These are phyloP conservation scores for Sphenostylis stenocarpa DNA, from an alignment of 306 rosid species.

Conservation along the genomic window DNA sequence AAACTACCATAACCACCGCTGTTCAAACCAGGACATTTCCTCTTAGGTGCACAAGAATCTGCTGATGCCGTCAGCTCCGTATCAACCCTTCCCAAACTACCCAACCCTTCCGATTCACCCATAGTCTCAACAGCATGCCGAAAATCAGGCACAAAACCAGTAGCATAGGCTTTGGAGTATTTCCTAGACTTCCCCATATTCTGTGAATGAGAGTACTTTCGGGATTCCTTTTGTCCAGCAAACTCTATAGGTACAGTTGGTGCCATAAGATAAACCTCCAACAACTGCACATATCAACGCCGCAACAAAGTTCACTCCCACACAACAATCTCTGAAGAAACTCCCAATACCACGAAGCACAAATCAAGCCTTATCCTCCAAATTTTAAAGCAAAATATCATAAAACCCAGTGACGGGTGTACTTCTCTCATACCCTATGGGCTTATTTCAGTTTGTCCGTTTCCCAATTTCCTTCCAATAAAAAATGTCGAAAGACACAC, in stretches of 20 bases:
- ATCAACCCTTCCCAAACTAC: conserved; percentile 74
- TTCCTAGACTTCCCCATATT: conserved; percentile 87
- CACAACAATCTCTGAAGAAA: conserved; percentile 26
- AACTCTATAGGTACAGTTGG: conserved; percentile 93
- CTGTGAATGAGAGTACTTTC: conserved; percentile 57
- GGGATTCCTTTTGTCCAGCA: conserved; percentile 77
- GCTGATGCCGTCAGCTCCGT: conserved; percentile 53
- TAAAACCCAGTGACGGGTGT: conserved; percentile 38
- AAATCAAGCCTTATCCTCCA: conserved; percentile 42
- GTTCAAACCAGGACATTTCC: conserved; percentile 62
- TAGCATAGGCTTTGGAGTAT: conserved; percentile 74
- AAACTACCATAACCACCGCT: conserved; percentile 52
- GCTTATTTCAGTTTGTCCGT: not conserved
- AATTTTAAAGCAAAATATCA: conserved; percentile 30
- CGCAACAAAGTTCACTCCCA: conserved; percentile 32
- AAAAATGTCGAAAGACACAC: conserved; percentile 20
- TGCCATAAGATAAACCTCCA: conserved; percentile 74
- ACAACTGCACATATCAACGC: conserved; percentile 73
- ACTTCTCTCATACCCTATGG: conserved; percentile 39
- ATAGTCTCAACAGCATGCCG: conserved; percentile 85
- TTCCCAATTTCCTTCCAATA: not conserved
- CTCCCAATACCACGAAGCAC: conserved; percentile 21
- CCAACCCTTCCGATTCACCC: conserved; percentile 92
- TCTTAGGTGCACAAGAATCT: conserved; percentile 64
- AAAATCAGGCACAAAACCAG: conserved; percentile 83